Evolutionary conservation across 441 rosid genomes (phyloP).

Genomic region (Adansonia grandidieri): DNA sequence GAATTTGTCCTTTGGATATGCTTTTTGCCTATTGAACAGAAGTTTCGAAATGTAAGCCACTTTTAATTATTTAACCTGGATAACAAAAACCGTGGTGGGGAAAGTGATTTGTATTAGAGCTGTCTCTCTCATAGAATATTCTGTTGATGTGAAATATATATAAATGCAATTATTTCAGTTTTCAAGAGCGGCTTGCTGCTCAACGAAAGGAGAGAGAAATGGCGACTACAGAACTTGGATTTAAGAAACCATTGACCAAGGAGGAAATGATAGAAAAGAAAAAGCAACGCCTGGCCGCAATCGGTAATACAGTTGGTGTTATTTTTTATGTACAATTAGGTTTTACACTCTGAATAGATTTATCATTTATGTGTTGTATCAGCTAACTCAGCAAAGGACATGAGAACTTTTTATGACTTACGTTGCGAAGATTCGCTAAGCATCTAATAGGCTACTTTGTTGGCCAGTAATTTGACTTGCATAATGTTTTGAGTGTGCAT

Average conservation of each 20-base stretch:
- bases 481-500: neutral
- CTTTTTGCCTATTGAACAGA: neutral
- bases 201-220: conserved; percentile 88
- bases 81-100: neutral
- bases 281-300: conserved; percentile 98
- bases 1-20: neutral
- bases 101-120: conserved; percentile 1
- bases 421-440: neutral
- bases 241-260: conserved; percentile 81
- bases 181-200: conserved; percentile 92
- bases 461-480: neutral
- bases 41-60: conserved; percentile 3
- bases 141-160: conserved; percentile 18
- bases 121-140: conserved; percentile 6
- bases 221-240: conserved; percentile 80
- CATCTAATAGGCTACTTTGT: neutral
- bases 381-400: neutral
- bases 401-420: neutral
- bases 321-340: too few relatives aligned
- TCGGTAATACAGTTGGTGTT: conserved; percentile 44
- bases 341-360: neutral
- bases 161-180: conserved; percentile 50
- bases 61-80: neutral
- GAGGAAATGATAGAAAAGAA: conserved; percentile 93
- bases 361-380: neutral